Conservation (phyloP, 768 basidiomycete species). For the Lyophyllum shimeji region DNA sequence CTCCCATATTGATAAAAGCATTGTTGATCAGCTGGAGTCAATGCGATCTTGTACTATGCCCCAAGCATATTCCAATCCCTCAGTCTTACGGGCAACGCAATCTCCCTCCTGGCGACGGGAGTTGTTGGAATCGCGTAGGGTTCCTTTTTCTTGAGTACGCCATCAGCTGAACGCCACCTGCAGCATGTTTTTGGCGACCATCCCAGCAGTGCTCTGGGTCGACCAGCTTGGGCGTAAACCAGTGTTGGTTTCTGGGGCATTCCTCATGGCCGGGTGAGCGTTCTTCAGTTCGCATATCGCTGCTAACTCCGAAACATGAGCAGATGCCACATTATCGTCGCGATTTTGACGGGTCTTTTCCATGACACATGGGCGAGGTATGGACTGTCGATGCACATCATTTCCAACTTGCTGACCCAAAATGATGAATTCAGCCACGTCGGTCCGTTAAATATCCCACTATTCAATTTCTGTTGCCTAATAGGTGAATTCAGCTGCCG, state of each 20-base stretch:
- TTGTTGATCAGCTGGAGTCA: slow-evolving; percentile 48
- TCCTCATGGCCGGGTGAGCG: slow-evolving; percentile 63
- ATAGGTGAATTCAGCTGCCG: slow-evolving; percentile 45
- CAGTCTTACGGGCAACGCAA: slow-evolving; percentile 60
- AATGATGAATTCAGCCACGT: slow-evolving; percentile 29
- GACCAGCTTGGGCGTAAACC: slow-evolving; percentile 77
- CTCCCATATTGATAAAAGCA: slow-evolving; percentile 1
- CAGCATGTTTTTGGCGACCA: slow-evolving; percentile 75
- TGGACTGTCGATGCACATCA: slow-evolving; percentile 18
- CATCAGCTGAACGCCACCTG: background rate
- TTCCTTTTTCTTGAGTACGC: background rate
- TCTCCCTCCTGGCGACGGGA: slow-evolving; percentile 53
- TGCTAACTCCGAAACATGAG: background rate
- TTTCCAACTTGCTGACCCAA: slow-evolving; percentile 3
- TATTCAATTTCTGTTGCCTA: background rate
- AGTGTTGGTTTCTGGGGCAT: slow-evolving; percentile 69
- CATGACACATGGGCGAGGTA: slow-evolving; percentile 52
- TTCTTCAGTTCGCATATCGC: slow-evolving; percentile 9
- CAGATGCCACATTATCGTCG: slow-evolving; percentile 71
- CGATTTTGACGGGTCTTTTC: slow-evolving; percentile 60
- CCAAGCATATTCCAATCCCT: slow-evolving; percentile 66
- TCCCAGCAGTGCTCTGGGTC: slow-evolving; percentile 81
- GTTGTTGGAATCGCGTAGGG: slow-evolving; percentile 79
- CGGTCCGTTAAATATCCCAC: slow-evolving; percentile 13
- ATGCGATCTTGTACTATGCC: slow-evolving; percentile 76